These are phyloP conservation scores for Saraca asoca DNA, from an alignment of 331 rosid genomes.

Conservation along the genomic window DNA sequence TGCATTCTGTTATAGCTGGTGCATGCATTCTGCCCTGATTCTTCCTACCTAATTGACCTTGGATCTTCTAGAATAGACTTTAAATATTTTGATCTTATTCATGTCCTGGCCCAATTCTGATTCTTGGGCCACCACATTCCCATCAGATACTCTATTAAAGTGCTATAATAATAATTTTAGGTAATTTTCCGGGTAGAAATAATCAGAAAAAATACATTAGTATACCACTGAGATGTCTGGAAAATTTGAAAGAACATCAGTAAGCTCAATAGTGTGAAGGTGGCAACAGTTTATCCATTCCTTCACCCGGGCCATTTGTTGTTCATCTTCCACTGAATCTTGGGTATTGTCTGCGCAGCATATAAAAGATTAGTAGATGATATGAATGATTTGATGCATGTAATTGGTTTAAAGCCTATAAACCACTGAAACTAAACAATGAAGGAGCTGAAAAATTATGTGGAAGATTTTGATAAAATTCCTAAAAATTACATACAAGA, in stretches of 20 bases:
- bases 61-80: too few relatives aligned
- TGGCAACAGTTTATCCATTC: conserved; percentile 72
- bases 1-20: too few relatives aligned
- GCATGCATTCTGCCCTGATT: too few relatives aligned
- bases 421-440: not conserved
- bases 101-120: too few relatives aligned
- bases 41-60: too few relatives aligned
- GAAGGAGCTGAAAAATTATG: not conserved
- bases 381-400: not conserved
- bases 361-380: conserved; percentile 24
- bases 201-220: conserved; percentile 17
- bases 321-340: conserved; percentile 78
- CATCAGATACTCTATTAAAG: conserved; percentile 4
- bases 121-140: too few relatives aligned
- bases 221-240: conserved; percentile 87
- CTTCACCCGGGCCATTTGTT: conserved; percentile 66
- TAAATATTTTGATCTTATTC: too few relatives aligned
- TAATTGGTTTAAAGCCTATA: not conserved
- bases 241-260: conserved; percentile 76
- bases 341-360: conserved; percentile 68
- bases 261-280: conserved; percentile 64
- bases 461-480: not conserved
- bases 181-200: not conserved
- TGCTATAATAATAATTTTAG: not conserved
- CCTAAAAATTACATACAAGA: too few relatives aligned